Base-by-base conservation (phyloP, 768 basidiomycete genomes). In the Dacryopinax primogenitus region DNA sequence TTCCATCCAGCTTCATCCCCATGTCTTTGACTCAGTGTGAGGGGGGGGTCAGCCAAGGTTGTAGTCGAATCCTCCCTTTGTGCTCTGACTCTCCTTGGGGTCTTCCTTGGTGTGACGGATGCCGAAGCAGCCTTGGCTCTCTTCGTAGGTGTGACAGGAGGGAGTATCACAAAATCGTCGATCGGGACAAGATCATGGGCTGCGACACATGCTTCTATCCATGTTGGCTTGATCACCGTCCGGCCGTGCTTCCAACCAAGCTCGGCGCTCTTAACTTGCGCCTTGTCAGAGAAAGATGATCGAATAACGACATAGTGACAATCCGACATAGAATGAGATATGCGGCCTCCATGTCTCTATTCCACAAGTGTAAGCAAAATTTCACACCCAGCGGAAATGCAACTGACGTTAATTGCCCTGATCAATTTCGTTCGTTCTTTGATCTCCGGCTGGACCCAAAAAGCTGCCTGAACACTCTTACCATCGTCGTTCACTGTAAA, bases 41-140 rank as follows among this genome's bases (percentile, higher is more conserved):
- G 4, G 3, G 4, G 41, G 16, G 66, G 61, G 26, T 68, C 66
- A 34, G 66, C 64, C 30, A 63, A 63, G 1, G 63, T 47, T 34
- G 63, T 62, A 30, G 30, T 58, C 2, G 30, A 28, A 30, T 58
- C 51, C 32, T 58, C 51, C 51, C 51, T 3, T 30, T 58, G 26
- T 3, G 26, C 26, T 30, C 18, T 58, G 7, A 18, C 11, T 32
- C 32, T 58, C 7, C 13, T 26, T 30, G 51, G 51, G 26, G 51
- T 58, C 18, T 32, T 26, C 15, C 26, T 26, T 58, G 26, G n/a
- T n/a, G n/a, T n/a, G n/a, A n/a, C n/a, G n/a, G n/a, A n/a, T n/a
- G n/a, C n/a, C n/a, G n/a, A n/a, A n/a, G n/a, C n/a, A n/a, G 51
- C 15, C 51, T 21, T 58, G 51, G 13, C 51, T 30, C 51, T 58